These are phyloP conservation scores for Gyromitra esculenta DNA, from an alignment of 2,329 filamentous ascomycete species.

Conservation along the genomic window DNA sequence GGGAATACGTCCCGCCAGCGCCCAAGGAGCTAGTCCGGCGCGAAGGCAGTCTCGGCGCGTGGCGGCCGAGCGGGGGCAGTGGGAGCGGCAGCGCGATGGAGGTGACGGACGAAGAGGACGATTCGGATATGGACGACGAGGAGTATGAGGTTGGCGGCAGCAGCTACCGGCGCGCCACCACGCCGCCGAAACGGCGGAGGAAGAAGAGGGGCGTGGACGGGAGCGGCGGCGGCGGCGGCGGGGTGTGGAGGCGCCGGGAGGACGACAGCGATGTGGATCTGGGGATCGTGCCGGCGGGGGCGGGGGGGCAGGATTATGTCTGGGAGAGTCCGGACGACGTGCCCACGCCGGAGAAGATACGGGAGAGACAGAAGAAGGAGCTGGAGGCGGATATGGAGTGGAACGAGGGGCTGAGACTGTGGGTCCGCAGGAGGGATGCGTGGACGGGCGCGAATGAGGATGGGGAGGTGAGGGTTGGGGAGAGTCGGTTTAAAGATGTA, in stretches of 20 bases:
- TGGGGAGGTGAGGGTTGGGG: conserved; percentile 55
- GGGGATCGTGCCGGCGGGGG: conserved; percentile 25
- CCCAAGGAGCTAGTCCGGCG: too few species aligned
- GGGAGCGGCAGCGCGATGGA: too few species aligned
- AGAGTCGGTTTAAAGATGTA: conserved; percentile 57
- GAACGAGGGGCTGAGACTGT: conserved; percentile 56
- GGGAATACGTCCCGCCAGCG: too few species aligned
- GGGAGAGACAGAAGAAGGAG: conserved; percentile 24
- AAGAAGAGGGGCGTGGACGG: conserved; percentile 33
- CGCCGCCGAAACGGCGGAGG: conserved; percentile 81
- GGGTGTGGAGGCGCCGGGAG: conserved; percentile 54
- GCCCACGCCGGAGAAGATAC: conserved; percentile 46
- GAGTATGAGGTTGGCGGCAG: conserved; percentile 59
- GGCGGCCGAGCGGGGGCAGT: too few species aligned
- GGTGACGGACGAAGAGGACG: too few species aligned
- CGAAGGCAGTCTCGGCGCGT: too few species aligned
- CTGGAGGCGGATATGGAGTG: conserved; percentile 56
- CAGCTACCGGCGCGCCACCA: conserved; percentile 88
- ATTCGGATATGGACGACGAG: too few species aligned
- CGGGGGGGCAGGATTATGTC: conserved; percentile 44
- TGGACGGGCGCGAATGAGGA: conserved; percentile 57
- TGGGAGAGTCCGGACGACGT: conserved; percentile 53
- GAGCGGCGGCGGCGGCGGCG: conserved; percentile 34
- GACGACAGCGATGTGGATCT: conserved; percentile 52
- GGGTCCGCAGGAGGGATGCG: conserved; percentile 55